Base-by-base conservation (phyloP, 768 basidiomycete species). In the Sporobolomyces phaffii region DNA sequence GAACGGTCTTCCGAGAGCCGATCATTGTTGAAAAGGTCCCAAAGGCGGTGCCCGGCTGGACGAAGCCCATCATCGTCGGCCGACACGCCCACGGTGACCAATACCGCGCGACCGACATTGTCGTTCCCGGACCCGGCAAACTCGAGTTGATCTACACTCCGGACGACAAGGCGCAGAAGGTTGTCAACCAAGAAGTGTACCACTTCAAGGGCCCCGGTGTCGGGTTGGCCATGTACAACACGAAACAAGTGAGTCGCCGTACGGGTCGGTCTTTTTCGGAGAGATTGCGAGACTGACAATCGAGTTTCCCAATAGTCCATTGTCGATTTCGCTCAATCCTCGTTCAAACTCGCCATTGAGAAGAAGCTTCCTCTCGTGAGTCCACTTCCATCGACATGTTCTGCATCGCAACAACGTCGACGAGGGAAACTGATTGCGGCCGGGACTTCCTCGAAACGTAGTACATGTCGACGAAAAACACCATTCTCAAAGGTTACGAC, bases 401-500 rank as follows among this genome's bases (percentile, higher is more conserved):
- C 38, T n/a, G n/a, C n/a, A n/a, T n/a, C n/a, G n/a, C n/a, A n/a
- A n/a, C n/a, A n/a, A n/a, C n/a, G n/a, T n/a, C n/a, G n/a, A n/a
- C n/a, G n/a, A n/a, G n/a, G n/a, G n/a, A n/a, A n/a, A n/a, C n/a
- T n/a, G n/a, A n/a, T n/a, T n/a, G n/a, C n/a, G n/a, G n/a, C n/a
- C n/a, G n/a, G n/a, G n/a, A n/a, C n/a, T 38, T 57, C 58, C 36
- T 28, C 11, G n/a, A n/a, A 36, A 20, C 59, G 49, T 65, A 89
- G 85, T 97, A 93, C 83, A 85, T 98, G 89, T 92, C 90, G 15
- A 98, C 94, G 45, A 97, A 99, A 82, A 98, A 94, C 80, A 94
- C 91, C 28, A 93, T 94, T 79, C 76, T 94, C 76, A 94, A 99
- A 81, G 92, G 87, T 77, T 99, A 99, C 78, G 96, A 98, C 75